phyloP scores from a whole-genome alignment of 805 yeast genomes.

The Kazachstania bromeliacearum region DNA sequence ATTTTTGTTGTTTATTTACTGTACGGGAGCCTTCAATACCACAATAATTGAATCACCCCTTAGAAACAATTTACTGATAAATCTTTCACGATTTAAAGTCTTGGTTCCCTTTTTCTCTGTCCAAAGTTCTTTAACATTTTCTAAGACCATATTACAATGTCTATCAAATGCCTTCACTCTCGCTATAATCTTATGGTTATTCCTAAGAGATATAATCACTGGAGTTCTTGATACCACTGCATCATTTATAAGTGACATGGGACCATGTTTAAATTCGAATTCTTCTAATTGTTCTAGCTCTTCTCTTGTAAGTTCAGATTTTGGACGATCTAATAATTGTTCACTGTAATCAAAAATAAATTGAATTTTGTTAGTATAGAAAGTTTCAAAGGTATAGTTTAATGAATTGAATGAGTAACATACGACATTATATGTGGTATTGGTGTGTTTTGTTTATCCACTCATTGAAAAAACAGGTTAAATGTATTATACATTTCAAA shows the following conservation, averaged over 20 bases:
- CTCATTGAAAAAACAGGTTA: neutral
- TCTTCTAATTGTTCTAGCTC: slow-evolving; percentile 81
- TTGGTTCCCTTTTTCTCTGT: slow-evolving; percentile 66
- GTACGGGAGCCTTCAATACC: slow-evolving; percentile 45
- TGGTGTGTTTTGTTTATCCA: slow-evolving; percentile 4
- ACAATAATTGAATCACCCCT: slow-evolving; percentile 95
- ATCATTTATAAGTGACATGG: slow-evolving; percentile 76
- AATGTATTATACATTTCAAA: too few relatives aligned
- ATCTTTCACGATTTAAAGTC: slow-evolving; percentile 56
- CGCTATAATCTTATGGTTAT: slow-evolving; percentile 85
- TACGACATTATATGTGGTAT: slow-evolving; percentile 6
- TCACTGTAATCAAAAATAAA: slow-evolving; percentile 38
- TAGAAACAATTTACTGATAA: slow-evolving; percentile 78
- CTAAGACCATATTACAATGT: slow-evolving; percentile 88
- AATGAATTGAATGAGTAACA: slow-evolving; percentile 1
- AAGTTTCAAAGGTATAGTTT: neutral
- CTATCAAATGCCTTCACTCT: slow-evolving; percentile 91
- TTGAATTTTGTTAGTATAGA: slow-evolving; percentile 8
- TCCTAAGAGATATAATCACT: slow-evolving; percentile 80
- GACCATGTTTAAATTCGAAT: slow-evolving; percentile 83
- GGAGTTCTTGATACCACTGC: slow-evolving; percentile 69
- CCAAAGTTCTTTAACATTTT: slow-evolving; percentile 78
- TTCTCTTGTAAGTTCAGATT: slow-evolving; percentile 66
- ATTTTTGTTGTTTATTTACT: too few relatives aligned
- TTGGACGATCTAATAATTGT: slow-evolving; percentile 59